Base-by-base conservation (phyloP, 306 rosid species). In the Casuarina glauca region DNA sequence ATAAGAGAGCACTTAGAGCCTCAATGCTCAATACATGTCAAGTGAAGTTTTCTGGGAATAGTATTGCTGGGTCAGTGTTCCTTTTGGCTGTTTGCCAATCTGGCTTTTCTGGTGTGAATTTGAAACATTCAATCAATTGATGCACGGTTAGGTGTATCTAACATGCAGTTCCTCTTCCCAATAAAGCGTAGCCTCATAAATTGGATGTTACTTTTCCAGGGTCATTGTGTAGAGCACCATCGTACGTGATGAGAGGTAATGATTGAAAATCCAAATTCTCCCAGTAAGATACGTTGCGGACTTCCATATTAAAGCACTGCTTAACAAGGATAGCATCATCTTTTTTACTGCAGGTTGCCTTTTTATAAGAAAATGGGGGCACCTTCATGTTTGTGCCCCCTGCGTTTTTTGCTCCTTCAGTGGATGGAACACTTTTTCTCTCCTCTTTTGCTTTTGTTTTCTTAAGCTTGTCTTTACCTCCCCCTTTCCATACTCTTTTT, bases 381-480 rank as follows among this genome's bases (percentile, higher is more conserved):
- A 55, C 74, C 74, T 45, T 36, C 58, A 19, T 74, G 61, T 76
- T 64, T 41, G 46, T 42, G 71, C 26, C 49, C 17, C 72, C 63
- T 46, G 9, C 26, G 7, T n/a, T 42, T 80, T 67, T 44, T 4
- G 32, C 2, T 68, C 36, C 49, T 77, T 84, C 75, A 77, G 85
- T 80, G 85, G 74, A 63, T 67, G 43, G 66, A 83, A 82, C 53
- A 79, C 76, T 75, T 72, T 77, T 83, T 72, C 74, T 7, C 72
- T 53, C 51, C 61, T 69, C 90, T 86, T 90, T 86, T 80, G 81
- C 89, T 87, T 85, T 83, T 61, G 75, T 76, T 84, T 57, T 46
- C 62, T 67, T 81, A 85, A 87, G 84, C 83, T 74, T 81, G 81
- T 81, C 88, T 85, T 83, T 89, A 78, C 78, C 85, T 79, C 71